Evolutionary conservation across 257 asterid genomes (phyloP), one percentile per base, ranked within the genome.

Genomic region (Fraxinus anomala): DNA sequence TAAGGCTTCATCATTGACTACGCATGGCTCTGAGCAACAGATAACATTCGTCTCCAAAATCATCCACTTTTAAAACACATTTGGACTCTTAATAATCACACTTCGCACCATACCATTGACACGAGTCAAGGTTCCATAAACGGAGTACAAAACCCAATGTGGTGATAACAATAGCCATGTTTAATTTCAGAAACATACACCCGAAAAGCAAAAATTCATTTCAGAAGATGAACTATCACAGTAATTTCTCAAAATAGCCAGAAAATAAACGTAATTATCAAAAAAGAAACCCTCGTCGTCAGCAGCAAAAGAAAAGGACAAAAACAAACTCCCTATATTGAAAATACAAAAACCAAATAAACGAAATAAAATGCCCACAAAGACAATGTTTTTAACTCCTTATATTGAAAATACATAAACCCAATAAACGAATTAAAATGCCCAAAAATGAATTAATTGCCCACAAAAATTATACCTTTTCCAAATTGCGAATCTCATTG

Each of bases 401-500:
- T 1, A 47, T 14, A 16, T 47, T 47, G 6, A 14, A 47, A 47
- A 47, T 47, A 3, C 67, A 9, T 21, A 59, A 5, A 59, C 4
- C 67, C 7, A 21, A n/a, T n/a, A 56, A 56, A 6, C 9, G 28
- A 59, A 59, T 6, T 59, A 59, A 59, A 59, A 59, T 59, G 28
- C 67, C 67, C 12, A 21, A 26, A 26, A 26, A 26, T 26, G 28
- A 26, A 26, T 26, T 26, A 26, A 26, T 26, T 26, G 28, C 28
- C 28, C 28, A 26, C 28, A 26, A 26, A 11, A 47, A 36, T 17
- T 6, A 24, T 14, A 94, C 98, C 97, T 91, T 90, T 77, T 91
- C 93, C 83, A 94, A 77, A 75, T 85, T 87, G 56, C 56, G 84
- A 74, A 92, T 91, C 83, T 92, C 95, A 14, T 92, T 63, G 13